Base-by-base conservation (phyloP, 1,284 basidiomycete species). In the Sphaerobolus stellatus region DNA sequence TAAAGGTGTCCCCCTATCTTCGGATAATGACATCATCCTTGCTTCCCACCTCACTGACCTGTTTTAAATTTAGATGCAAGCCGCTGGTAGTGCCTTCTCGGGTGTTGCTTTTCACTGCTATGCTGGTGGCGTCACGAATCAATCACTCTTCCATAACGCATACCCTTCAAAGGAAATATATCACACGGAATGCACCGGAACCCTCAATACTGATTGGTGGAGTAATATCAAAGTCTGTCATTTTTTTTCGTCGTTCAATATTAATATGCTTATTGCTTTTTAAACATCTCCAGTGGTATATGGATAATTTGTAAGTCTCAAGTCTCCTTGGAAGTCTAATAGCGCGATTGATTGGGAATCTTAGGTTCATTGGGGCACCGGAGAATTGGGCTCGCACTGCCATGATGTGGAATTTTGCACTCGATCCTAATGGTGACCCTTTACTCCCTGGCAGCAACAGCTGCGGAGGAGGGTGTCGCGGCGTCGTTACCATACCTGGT, bases 321-420 rank as follows among this genome's bases (percentile, higher is more conserved):
- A 29, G 41, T n/a, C 27, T 34, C 44, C 30, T 30, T 44, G 46
- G n/a, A 14, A 7, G 14, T 20, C 13, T 47, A 29, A 13, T 44
- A 36, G 44, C 34, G 40, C 46, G n/a, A 54, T 50, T 54, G 50
- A 45, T 22, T 29, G 28, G 8, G 29, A 53, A 46, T 41, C 28
- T 36, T 44, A 60, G 62, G 41, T 60, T 61, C 46, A 57, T 65
- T 52, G 62, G 61, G 16, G 29, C 50, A 28, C 45, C 48, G 8
- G 43, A 52, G 27, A 54, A 54, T 28, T 54, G 52, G 52, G 67
- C 81, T 6, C 75, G 74, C 50, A 67, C 74, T 31, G 86, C 72
- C 0, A 67, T 87, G n/a, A 86, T 87, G 83, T 90, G 86, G 86
- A 86, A 86, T 60, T 69, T 88, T 48, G 86, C 83, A 2, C 73